Conservation (phyloP, 208 protist species). For the Leptomonas pyrrhocoris region DNA sequence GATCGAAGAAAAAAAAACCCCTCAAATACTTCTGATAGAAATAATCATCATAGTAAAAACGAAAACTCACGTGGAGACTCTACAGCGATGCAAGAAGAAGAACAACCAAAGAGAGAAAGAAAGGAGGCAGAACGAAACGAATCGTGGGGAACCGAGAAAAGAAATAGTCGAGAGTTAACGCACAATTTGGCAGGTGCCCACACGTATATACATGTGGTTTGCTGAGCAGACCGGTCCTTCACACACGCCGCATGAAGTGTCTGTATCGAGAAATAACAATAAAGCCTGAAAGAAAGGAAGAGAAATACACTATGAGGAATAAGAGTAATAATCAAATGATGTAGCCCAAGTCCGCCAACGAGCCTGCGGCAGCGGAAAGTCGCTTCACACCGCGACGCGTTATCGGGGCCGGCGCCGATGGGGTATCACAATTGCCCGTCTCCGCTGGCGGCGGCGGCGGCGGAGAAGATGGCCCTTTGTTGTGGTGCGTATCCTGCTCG, state of each 20-base stretch:
- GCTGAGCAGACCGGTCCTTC: no score
- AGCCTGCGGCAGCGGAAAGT: slow-evolving; percentile 4
- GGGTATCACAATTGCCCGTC: background rate
- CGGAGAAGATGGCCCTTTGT: background rate
- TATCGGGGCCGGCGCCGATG: background rate
- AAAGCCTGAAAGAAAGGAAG: no score
- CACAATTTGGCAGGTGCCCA: no score
- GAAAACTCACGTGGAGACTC: no score
- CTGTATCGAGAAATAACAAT: no score
- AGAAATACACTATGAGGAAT: background rate
- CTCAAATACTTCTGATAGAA: no score
- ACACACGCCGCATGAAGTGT: no score
- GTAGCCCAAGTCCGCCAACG: slow-evolving; percentile 15
- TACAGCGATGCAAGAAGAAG: background rate
- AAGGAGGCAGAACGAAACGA: background rate
- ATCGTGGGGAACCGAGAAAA: background rate
- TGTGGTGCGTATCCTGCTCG: background rate
- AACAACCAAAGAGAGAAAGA: background rate
- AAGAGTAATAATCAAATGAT: background rate
- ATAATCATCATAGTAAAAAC: no score
- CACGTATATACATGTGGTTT: no score
- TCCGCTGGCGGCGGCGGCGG: background rate
- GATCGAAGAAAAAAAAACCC: no score
- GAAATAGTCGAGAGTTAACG: no score
- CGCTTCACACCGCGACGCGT: slow-evolving; percentile 5